Base-by-base conservation (phyloP, 2,329 filamentous ascomycete species). In the Trichoderma guizhouense region DNA sequence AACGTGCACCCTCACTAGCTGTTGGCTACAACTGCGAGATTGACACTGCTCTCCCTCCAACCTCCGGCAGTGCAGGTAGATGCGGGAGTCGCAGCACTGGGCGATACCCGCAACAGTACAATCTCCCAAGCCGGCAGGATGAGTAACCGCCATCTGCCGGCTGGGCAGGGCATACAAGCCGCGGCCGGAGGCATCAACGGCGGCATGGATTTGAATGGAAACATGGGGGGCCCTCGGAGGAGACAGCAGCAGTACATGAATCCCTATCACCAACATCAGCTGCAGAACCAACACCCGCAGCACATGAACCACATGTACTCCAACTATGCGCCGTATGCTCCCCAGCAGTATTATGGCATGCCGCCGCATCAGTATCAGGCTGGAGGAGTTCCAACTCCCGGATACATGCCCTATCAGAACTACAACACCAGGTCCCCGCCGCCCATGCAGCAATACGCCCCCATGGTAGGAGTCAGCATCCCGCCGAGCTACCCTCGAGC, bases 81-180 rank as follows among this genome's bases (percentile, higher is more conserved):
- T 77, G 77, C 76, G 77, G 77, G 77, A 75, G 80, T 81, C 80
- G 79, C 79, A 75, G 75, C 73, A 71, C 74, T 79, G 78, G 77
- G 77, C 80, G 79, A 76, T 79, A 73, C 78, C 78, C 79, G 76
- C 76, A 75, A 76, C 76, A 75, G 75, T 75, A 76, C 78, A 74
- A 77, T 75, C 76, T 81, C 88, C 87, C 86, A 88, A 84, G 88
- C 88, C 89, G 90, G 89, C 88, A 93, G 87, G 90, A 93, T 93
- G 91, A 92, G 90, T 85, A 86, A 86, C 83, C 87, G 86, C 87
- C 90, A 91, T 91, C 89, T 92, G 90, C 89, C 90, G 89, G 90
- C 90, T 89, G 91, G 91, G 87, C 89, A 90, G 83, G 86, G 86
- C 81, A 86, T 88, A 84, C 86, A 84, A 78, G 84, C 83, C 79